Conservation (phyloP, 352 stramenopile species). For the Phytophthora pseudosyringae region DNA sequence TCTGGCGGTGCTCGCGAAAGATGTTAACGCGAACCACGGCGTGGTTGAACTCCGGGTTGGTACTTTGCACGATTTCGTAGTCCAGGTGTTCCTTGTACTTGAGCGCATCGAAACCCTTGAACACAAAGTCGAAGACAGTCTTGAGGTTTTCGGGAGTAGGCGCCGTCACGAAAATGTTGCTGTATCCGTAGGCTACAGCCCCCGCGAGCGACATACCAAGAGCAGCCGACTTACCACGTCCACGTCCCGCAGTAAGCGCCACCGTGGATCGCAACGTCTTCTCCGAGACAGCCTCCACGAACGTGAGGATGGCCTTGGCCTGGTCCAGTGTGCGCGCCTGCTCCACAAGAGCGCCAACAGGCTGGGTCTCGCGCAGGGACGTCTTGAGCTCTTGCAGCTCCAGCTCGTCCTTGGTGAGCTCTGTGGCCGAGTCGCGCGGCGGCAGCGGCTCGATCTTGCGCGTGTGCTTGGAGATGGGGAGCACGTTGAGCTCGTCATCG, state of each 20-base stretch:
- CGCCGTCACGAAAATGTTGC: constrained; percentile 98
- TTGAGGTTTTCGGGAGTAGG: constrained; percentile 98
- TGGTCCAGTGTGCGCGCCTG: constrained; percentile 96
- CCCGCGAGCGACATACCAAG: constrained; percentile 93
- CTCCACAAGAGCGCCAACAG: constrained; percentile 95
- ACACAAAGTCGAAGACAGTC: constrained; percentile 98
- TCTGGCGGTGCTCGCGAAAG: constrained; percentile 97
- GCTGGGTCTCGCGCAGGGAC: constrained; percentile 95
- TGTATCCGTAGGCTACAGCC: constrained; percentile 90
- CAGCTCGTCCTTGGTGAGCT: constrained; percentile 76
- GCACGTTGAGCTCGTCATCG: constrained; percentile 99
- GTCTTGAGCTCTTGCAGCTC: constrained; percentile 96
- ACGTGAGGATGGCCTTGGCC: constrained; percentile 96
- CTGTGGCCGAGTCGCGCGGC: constrained; percentile 57
- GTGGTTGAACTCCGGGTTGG: constrained; percentile 85
- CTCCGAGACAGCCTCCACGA: constrained; percentile 98
- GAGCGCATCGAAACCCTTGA: constrained; percentile 94
- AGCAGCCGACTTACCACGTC: constrained; percentile 97
- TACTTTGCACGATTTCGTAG: constrained; percentile 94
- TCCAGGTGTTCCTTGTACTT: constrained; percentile 98
- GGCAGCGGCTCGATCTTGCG: constrained; percentile 89
- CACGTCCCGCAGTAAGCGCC: constrained; percentile 93
- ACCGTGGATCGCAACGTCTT: constrained; percentile 96
- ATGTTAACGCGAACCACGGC: constrained; percentile 97
- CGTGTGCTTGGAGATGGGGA: constrained; percentile 95